Percentiles rank a stretch among this genome's conserved stretches.
These are phyloP conservation scores for Stemphylium lycopersici DNA, from an alignment of 2,329 filamentous ascomycete genomes.

Conservation along the genomic window DNA sequence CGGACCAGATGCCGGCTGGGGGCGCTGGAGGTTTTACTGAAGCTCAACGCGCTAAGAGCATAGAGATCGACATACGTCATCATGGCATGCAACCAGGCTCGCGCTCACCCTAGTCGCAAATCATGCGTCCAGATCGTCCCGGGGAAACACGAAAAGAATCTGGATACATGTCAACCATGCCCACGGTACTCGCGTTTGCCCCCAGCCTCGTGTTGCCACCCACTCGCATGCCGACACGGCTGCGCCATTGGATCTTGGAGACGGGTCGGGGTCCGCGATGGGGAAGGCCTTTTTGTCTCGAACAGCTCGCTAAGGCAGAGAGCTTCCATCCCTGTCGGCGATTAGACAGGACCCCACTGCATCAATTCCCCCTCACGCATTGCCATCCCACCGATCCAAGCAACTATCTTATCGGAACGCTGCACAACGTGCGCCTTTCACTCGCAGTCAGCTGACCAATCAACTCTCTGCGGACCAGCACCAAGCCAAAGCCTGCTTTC, in stretches of 20 bases:
- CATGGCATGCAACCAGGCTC: slow-evolving; percentile 6
- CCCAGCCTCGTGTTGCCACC: slow-evolving; percentile 2
- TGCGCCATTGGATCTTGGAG: slow-evolving; percentile 4
- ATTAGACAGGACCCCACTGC: slow-evolving; percentile 12
- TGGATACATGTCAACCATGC: slow-evolving; percentile 3
- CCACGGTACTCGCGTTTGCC: slow-evolving; percentile 2
- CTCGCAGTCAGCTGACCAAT: slow-evolving; percentile 11
- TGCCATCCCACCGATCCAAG: slow-evolving; percentile 13
- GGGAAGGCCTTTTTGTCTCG: background rate
- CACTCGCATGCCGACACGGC: background rate
- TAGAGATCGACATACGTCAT: slow-evolving; percentile 27
- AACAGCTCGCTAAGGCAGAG: slow-evolving; percentile 14
- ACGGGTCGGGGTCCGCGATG: slow-evolving; percentile 3
- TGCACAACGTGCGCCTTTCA: slow-evolving; percentile 1
- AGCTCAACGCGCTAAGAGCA: slow-evolving; percentile 22
- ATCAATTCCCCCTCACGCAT: slow-evolving; percentile 7
- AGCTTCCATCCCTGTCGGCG: slow-evolving; percentile 18
- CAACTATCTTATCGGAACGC: slow-evolving; percentile 11
- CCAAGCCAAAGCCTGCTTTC: slow-evolving; percentile 9
- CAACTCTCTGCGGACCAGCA: slow-evolving; percentile 9
- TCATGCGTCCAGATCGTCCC: slow-evolving; percentile 16
- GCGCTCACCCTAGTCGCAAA: slow-evolving; percentile 16
- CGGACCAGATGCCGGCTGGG: slow-evolving; percentile 3
- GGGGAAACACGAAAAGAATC: slow-evolving; percentile 3
- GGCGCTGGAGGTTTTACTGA: slow-evolving; percentile 19